phyloP scores from a whole-genome alignment of 2,329 filamentous ascomycete genomes.

The Alternaria triticina region DNA sequence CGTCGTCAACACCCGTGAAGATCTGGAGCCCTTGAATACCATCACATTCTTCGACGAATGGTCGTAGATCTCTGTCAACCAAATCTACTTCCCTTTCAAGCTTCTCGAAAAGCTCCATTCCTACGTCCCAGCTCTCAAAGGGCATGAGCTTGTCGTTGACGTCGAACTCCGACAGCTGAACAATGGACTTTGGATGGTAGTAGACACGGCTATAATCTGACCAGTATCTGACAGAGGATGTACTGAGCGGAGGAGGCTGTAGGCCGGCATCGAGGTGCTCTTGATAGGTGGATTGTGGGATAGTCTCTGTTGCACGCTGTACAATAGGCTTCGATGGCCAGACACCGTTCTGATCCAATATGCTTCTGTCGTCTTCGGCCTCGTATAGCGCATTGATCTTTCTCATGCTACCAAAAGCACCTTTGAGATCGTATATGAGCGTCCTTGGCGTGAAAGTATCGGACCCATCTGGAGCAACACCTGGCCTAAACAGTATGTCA shows the following conservation, averaged over 20 bases:
- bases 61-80: conserved; percentile 84
- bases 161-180: conserved; percentile 83
- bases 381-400: conserved; percentile 92
- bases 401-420: conserved; percentile 85
- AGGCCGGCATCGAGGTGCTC: conserved; percentile 76
- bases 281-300: conserved; percentile 78
- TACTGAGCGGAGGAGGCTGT: conserved; percentile 67
- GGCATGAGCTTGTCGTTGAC: conserved; percentile 80
- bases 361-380: conserved; percentile 50
- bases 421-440: conserved; percentile 93
- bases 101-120: conserved; percentile 49
- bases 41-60: conserved; percentile 92
- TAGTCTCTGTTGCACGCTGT: conserved; percentile 66
- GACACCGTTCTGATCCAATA: conserved; percentile 31
- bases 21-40: conserved; percentile 85
- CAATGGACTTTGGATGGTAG: conserved; percentile 85
- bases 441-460: conserved; percentile 94
- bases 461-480: conserved; percentile 78
- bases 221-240: conserved; percentile 87
- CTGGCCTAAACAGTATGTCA: conserved; percentile 86
- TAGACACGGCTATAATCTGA: conserved; percentile 94
- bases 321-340: conserved; percentile 59
- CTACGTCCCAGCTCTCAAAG: conserved; percentile 70
- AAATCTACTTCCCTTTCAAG: conserved; percentile 70
- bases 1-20: conserved; percentile 60